Evolutionary conservation across 306 rosid species (phyloP), one percentile per base, ranked within the genome.

Genomic region (Malus fusca): DNA sequence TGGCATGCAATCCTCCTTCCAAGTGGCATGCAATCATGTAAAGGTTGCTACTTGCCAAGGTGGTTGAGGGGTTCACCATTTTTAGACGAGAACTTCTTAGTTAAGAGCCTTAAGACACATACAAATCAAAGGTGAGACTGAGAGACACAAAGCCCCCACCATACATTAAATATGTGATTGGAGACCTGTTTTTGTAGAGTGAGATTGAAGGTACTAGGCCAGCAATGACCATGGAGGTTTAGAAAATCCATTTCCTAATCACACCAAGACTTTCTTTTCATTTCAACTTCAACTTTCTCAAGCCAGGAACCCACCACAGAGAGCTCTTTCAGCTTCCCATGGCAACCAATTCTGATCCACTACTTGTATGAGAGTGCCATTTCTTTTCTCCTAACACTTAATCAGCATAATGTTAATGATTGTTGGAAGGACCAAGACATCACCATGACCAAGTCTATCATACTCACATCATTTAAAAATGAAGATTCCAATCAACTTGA

Each of bases 401-500:
- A 15, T 40, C 33, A 58, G 8, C 35, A 72, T 22, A 37, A 58
- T 23, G 68, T 42, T 56, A 18, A 18, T 35, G 53, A 59, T 59
- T 42, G 59, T 23, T 6, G 21, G 28, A 42, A 3, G 4, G 68
- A 30, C 19, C 21, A 30, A 60, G 48, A 13, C 77, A 17, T 60
- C 58, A 60, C 77, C 26, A 25, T 42, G 67, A 42, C 43, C 68
- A 73, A 25, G 55, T 21, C 56, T 43, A 1, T 40, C 77, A 59
- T 73, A 42, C 26, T 73, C 69, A 2, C 61, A 65, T 37, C 12
- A 23, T 19, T 8, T 65, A 4, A 42, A 26, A 23, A 17, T 60
- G 28, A 42, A 60, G 68, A 73, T 73, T 73, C 69, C 77, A 25
- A 73, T 73, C 13, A 60, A 33, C 68, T 73, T 37, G 37, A 73